Evolutionary conservation across 129 eudicot species (phyloP), one percentile per base, ranked within the genome.

Genomic region (Ambrosia artemisiifolia): DNA sequence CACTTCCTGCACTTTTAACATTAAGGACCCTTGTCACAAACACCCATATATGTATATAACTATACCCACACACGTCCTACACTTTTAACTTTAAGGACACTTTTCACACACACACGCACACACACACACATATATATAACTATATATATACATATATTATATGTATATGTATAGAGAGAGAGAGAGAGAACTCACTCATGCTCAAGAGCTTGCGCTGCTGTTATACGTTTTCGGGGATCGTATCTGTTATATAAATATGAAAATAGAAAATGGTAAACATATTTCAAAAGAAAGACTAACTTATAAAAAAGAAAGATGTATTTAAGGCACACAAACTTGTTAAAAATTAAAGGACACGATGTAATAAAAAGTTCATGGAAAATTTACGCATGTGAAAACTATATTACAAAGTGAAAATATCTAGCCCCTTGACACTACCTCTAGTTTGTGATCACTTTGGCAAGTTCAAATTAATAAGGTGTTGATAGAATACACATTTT

Each of bases 141-240:
- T 13, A 11, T 62, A n/a, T 7, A 10, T 9, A 8, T 38, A 4
- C 6, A 14, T 63, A 7, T 13, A 32, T n/a, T 7, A 10, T 9
- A 8, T 38, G 2, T n/a, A 14, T 63, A 7, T 13, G 11, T 32
- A 12, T 0, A 33, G 70, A 11, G 30, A 18, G 42, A 11, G 16
- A 44, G 48, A 69, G 48, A 10, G n/a, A 65, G 32, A 42, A 28
- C 82, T 62, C 73, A 95, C 99, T 95, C 99, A 71, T 95, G 99
- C 80, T 95, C 99, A 72, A 95, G 99, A 75, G 99, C 99, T 81
- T 95, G 99, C 32, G 97, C 86, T 44, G 99, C 99, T 75, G 99
- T 86, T 75, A 95, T 75, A 63, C 99, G 87, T 75, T 95, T 90
- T 38, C 85, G 95, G 54, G 99, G 99, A 79, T 95, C 99, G 67